Percentiles rank a stretch among this genome's conserved stretches.
phyloP scores from a whole-genome alignment of 1,139 yeast genomes.

The Sugiyamaella novakii region DNA sequence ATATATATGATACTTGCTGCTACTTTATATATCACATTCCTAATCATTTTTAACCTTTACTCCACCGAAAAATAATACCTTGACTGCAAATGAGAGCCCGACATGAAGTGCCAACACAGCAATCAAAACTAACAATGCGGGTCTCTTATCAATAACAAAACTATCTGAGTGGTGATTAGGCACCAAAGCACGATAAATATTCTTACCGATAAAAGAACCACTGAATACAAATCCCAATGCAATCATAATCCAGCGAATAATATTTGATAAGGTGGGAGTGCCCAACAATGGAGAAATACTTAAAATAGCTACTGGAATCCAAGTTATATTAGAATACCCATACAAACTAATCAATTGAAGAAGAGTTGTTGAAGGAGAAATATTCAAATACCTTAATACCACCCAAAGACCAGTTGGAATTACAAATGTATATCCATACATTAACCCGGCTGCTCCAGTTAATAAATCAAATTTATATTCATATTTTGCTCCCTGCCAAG shows the following conservation, averaged over 20 bases:
- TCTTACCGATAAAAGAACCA: conserved; percentile 43
- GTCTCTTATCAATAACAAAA: conserved; percentile 35
- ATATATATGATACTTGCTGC: not conserved
- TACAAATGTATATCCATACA: conserved; percentile 71
- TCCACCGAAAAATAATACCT: conserved; percentile 43
- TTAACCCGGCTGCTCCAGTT: conserved; percentile 62
- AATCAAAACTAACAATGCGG: conserved; percentile 39
- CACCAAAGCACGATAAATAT: conserved; percentile 36
- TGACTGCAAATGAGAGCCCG: conserved; percentile 44
- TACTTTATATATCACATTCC: too few relatives aligned
- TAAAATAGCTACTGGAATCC: conserved; percentile 75
- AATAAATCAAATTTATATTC: conserved; percentile 64
- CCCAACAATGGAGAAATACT: conserved; percentile 48
- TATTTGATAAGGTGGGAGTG: conserved; percentile 39
- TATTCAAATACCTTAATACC: conserved; percentile 47
- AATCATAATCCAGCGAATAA: conserved; percentile 44
- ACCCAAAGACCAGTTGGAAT: conserved; percentile 61
- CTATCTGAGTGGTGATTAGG: conserved; percentile 36
- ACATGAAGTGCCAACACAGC: conserved; percentile 42
- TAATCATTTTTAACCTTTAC: too few relatives aligned
- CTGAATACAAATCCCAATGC: conserved; percentile 44
- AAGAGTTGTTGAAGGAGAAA: conserved; percentile 43
- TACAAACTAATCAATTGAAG: conserved; percentile 59
- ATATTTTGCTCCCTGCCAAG: conserved; percentile 49
- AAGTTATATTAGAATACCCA: conserved; percentile 75